Evolutionary conservation across 148 eudicot genomes (phyloP).

Genomic region (Rhododendron vialii): DNA sequence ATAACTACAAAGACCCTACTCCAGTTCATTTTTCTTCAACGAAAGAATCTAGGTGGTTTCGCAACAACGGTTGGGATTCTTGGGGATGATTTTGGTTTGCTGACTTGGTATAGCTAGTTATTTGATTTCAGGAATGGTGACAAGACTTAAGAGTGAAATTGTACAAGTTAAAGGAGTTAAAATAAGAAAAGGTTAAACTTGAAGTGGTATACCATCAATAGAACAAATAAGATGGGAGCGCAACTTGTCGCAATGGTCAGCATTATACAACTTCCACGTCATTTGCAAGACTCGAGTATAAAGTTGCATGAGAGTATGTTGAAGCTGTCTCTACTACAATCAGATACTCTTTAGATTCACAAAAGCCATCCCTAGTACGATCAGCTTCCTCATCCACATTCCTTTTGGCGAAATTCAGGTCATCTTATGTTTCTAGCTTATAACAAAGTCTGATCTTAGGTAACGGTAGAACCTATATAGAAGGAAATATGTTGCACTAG

Average conservation of each 20-base stretch:
- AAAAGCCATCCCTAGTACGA: not conserved
- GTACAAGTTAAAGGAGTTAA: not conserved
- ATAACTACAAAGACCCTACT: not conserved
- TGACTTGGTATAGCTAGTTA: not conserved
- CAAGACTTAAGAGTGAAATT: not conserved
- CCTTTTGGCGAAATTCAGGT: not conserved
- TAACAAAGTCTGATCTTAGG: not conserved
- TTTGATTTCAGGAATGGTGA: not conserved
- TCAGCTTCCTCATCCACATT: not conserved
- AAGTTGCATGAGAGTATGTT: not conserved
- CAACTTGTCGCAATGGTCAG: not conserved
- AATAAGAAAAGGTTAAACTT: not conserved
- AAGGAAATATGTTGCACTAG: not conserved
- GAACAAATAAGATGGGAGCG: not conserved
- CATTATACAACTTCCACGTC: not conserved
- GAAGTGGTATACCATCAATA: not conserved
- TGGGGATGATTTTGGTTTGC: not conserved
- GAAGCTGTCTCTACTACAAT: not conserved
- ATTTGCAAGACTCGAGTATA: not conserved
- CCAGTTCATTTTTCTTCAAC: not conserved
- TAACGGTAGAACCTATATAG: not conserved
- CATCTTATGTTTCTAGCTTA: not conserved
- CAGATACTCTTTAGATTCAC: not conserved
- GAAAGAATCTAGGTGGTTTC: not conserved
- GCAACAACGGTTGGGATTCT: not conserved